Percentiles rank a stretch among this genome's conserved stretches.
phyloP scores from a whole-genome alignment of 805 yeast genomes.

The Candida sithepensis region DNA sequence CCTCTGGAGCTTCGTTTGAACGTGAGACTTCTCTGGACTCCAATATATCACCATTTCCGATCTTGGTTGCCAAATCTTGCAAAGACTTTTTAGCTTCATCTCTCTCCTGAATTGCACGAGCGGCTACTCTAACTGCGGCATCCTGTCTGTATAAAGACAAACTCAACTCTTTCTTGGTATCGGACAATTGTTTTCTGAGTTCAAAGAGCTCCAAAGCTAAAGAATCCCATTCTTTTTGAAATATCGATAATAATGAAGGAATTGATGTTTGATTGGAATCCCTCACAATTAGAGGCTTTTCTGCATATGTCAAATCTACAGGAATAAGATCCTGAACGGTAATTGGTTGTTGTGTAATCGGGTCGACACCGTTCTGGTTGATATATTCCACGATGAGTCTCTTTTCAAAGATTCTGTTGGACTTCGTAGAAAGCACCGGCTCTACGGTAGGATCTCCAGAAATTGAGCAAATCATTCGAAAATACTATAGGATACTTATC shows the following conservation, averaged over 20 bases:
- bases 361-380: slow-evolving; percentile 66
- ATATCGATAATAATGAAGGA: slow-evolving; percentile 68
- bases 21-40: background rate
- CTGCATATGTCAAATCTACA: slow-evolving; percentile 16
- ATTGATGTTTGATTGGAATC: slow-evolving; percentile 54
- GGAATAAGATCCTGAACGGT: slow-evolving; percentile 54
- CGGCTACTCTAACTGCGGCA: slow-evolving; percentile 86
- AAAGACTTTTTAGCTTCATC: slow-evolving; percentile 71
- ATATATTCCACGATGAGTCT: slow-evolving; percentile 59
- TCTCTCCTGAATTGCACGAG: slow-evolving; percentile 67
- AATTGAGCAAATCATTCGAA: slow-evolving; percentile 28
- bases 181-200: slow-evolving; percentile 65
- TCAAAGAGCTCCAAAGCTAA: slow-evolving; percentile 75
- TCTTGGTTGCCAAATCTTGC: slow-evolving; percentile 46
- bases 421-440: slow-evolving; percentile 74
- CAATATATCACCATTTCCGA: slow-evolving; percentile 26
- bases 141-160: slow-evolving; percentile 80
- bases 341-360: slow-evolving; percentile 64
- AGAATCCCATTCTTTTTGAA: slow-evolving; percentile 91
- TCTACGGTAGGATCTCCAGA: slow-evolving; percentile 68
- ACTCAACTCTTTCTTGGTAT: slow-evolving; percentile 68
- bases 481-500: no score
- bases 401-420: slow-evolving; percentile 69
- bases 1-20: slow-evolving; percentile 17
- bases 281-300: slow-evolving; percentile 15